phyloP scores from a whole-genome alignment of 176 grass and related monocot species.

The Triticum urartu region DNA sequence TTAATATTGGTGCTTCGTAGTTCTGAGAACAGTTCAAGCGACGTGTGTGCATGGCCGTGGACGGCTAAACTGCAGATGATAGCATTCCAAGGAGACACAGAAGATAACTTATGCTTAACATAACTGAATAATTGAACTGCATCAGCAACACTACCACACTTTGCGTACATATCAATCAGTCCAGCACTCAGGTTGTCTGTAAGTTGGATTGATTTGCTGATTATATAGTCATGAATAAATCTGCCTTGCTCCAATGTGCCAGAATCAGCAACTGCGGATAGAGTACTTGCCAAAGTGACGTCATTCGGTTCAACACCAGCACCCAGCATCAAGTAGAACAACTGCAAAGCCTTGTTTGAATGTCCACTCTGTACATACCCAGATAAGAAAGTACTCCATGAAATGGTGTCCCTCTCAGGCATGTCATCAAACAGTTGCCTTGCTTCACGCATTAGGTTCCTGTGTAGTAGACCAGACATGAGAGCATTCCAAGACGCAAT shows the following conservation, averaged over 20 bases:
- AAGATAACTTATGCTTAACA: conserved; percentile 37
- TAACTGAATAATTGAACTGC: conserved; percentile 52
- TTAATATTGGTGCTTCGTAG: conserved; percentile 44
- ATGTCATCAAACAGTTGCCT: conserved; percentile 52
- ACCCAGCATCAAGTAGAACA: conserved; percentile 47
- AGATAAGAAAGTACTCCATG: conserved; percentile 64
- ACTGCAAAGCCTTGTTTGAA: conserved; percentile 46
- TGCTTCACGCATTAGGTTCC: conserved; percentile 34
- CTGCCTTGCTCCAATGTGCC: conserved; percentile 62
- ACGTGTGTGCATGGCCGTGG: conserved; percentile 57
- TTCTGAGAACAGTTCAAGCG: conserved; percentile 57
- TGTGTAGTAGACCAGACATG: conserved; percentile 41
- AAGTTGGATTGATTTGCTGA: conserved; percentile 44
- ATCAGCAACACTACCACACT: conserved; percentile 49
- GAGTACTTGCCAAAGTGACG: conserved; percentile 46
- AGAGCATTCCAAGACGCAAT: conserved; percentile 53
- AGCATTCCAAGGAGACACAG: conserved; percentile 71
- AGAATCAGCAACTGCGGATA: conserved; percentile 60
- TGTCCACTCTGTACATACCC: conserved; percentile 39
- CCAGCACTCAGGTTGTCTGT: conserved; percentile 57
- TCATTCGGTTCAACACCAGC: conserved; percentile 41
- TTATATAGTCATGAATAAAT: conserved; percentile 64
- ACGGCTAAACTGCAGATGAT: conserved; percentile 77
- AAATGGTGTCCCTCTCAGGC: conserved; percentile 57
- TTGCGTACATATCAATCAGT: conserved; percentile 80